Evolutionary conservation across 2,329 filamentous ascomycete genomes (phyloP).

Genomic region (Stagonosporopsis chrysanthemi): DNA sequence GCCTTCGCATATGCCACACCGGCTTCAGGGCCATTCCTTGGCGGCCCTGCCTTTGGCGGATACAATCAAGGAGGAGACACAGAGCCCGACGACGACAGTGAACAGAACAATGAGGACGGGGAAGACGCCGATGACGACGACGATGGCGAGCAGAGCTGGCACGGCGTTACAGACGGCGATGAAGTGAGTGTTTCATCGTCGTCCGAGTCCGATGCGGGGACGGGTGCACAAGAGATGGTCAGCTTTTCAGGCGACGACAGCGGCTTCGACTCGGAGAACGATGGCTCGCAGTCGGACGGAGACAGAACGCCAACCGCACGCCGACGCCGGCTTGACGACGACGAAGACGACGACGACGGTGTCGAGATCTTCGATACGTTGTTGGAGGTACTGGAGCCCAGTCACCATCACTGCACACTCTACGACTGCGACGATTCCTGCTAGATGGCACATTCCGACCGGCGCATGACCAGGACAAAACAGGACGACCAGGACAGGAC

Average conservation of each 20-base stretch:
- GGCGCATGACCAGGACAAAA: too few relatives aligned
- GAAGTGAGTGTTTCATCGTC: slow-evolving; percentile 27
- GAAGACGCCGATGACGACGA: slow-evolving; percentile 39
- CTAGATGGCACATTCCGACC: neutral
- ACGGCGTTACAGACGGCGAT: slow-evolving; percentile 28
- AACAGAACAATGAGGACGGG: slow-evolving; percentile 37
- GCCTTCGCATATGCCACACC: slow-evolving; percentile 78
- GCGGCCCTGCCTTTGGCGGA: slow-evolving; percentile 33
- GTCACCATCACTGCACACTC: slow-evolving; percentile 21
- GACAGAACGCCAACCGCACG: slow-evolving; percentile 9
- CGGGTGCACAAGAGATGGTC: slow-evolving; percentile 39
- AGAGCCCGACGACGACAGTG: slow-evolving; percentile 43
- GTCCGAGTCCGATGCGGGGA: slow-evolving; percentile 20
- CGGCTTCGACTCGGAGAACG: slow-evolving; percentile 41
- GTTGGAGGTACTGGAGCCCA: slow-evolving; percentile 28
- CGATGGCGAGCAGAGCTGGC: slow-evolving; percentile 37
- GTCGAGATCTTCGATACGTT: slow-evolving; percentile 34
- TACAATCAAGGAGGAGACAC: slow-evolving; percentile 44
- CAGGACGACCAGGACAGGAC: too few relatives aligned
- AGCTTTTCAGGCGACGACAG: slow-evolving; percentile 48
- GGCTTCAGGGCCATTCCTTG: slow-evolving; percentile 60
- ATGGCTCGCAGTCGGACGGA: slow-evolving; percentile 28
- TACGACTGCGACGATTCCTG: slow-evolving; percentile 17
- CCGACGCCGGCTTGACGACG: slow-evolving; percentile 15
- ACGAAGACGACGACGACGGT: slow-evolving; percentile 23